Percentiles rank a stretch among this genome's conserved stretches.
Conservation (phyloP, 2,329 filamentous ascomycete species). For the Pseudocercospora crystallina region DNA sequence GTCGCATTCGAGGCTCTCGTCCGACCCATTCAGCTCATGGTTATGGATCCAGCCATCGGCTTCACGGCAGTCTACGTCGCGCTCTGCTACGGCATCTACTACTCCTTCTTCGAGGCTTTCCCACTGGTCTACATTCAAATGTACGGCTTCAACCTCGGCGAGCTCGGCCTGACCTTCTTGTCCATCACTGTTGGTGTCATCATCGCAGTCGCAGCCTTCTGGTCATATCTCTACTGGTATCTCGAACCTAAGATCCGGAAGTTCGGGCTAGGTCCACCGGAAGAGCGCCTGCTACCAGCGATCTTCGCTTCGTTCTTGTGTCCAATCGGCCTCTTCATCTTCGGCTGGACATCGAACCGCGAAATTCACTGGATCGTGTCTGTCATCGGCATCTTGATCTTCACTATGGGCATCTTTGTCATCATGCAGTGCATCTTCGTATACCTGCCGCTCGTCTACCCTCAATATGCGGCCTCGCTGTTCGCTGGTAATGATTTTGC, state of each 20-base stretch:
- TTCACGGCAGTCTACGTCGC: constrained; percentile 36
- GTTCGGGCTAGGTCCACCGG: constrained; percentile 27
- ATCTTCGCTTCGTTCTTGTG: constrained; percentile 28
- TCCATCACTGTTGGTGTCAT: constrained; percentile 33
- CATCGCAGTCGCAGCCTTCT: constrained; percentile 29
- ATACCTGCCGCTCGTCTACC: constrained; percentile 43
- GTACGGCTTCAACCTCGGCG: constrained; percentile 41
- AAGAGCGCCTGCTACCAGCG: constrained; percentile 31
- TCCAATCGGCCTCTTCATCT: constrained; percentile 34
- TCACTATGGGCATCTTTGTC: constrained; percentile 40
- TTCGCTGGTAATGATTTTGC: constrained; percentile 64
- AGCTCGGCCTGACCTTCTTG: constrained; percentile 37
- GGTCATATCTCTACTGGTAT: constrained; percentile 28
- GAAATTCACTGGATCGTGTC: constrained; percentile 41
- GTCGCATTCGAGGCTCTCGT: constrained; percentile 58
- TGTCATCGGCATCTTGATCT: constrained; percentile 44
- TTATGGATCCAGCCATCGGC: constrained; percentile 35
- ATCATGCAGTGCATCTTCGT: constrained; percentile 46
- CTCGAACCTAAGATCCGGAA: constrained; percentile 28
- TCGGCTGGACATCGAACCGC: constrained; percentile 32
- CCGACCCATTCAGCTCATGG: constrained; percentile 32
- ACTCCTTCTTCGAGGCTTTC: constrained; percentile 39
- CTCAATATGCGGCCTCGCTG: constrained; percentile 53
- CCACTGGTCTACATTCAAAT: constrained; percentile 42
- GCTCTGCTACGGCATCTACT: constrained; percentile 38